These are phyloP conservation scores for Salix koriyanagi DNA, from an alignment of 345 rosid genomes.

Conservation along the genomic window DNA sequence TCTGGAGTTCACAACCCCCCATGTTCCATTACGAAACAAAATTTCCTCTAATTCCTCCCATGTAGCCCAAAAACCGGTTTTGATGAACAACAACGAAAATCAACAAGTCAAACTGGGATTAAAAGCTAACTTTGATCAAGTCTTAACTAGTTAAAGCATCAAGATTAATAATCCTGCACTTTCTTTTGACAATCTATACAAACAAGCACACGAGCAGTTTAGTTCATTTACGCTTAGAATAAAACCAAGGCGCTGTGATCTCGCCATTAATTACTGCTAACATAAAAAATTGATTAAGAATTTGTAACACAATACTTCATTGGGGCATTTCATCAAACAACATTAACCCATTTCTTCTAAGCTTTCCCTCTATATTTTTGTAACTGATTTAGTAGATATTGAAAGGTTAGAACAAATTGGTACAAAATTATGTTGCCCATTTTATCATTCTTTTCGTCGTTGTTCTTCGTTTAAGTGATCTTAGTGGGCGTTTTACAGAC, in stretches of 20 bases:
- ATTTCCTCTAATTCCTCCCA: not conserved
- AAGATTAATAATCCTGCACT: too few species aligned
- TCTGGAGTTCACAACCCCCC: not conserved
- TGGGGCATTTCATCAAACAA: constrained; percentile 11
- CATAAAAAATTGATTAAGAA: not conserved
- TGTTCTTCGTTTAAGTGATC: too few species aligned
- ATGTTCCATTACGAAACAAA: not conserved
- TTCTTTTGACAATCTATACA: too few species aligned
- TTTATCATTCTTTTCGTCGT: too few species aligned
- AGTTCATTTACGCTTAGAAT: not conserved
- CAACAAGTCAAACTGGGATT: not conserved
- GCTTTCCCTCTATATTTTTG: too few species aligned
- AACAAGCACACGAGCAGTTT: not conserved
- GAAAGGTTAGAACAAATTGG: too few species aligned
- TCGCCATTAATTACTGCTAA: not conserved
- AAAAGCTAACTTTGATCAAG: not conserved
- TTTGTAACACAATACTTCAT: not conserved
- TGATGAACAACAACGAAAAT: not conserved
- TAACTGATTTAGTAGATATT: too few species aligned
- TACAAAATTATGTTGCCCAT: too few species aligned
- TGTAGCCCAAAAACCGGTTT: not conserved
- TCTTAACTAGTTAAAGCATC: not conserved
- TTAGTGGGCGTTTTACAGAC: too few species aligned
- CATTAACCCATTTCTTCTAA: not conserved
- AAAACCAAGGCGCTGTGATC: not conserved